phyloP scores from a whole-genome alignment of 2,329 filamentous ascomycete species.

The Diaporthe citri region DNA sequence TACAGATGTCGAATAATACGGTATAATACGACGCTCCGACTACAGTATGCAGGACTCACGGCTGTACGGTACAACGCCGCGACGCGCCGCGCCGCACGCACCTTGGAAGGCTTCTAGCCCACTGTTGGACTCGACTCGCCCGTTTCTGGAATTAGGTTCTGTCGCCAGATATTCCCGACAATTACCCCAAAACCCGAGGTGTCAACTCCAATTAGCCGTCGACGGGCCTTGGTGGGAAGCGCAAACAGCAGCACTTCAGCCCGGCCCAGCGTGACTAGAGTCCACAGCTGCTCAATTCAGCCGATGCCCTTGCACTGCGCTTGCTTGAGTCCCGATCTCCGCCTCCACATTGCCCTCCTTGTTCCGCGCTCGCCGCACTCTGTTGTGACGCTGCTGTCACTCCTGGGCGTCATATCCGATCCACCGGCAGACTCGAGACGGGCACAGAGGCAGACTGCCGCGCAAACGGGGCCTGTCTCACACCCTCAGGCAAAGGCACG shows the following conservation, averaged over 20 bases:
- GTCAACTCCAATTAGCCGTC: slow-evolving; percentile 31
- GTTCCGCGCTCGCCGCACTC: slow-evolving; percentile 11
- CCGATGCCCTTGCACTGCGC: slow-evolving; percentile 7
- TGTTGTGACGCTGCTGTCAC: slow-evolving; percentile 11
- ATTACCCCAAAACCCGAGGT: slow-evolving; percentile 32
- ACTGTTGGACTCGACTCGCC: slow-evolving; percentile 21
- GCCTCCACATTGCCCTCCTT: slow-evolving; percentile 27
- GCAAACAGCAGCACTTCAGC: background rate
- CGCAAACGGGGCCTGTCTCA: background rate
- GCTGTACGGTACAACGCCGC: slow-evolving; percentile 11
- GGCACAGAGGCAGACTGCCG: slow-evolving; percentile 4
- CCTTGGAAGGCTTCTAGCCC: slow-evolving; percentile 14
- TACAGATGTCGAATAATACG: background rate
- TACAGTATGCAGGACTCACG: slow-evolving; percentile 10
- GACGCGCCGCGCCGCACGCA: slow-evolving; percentile 1
- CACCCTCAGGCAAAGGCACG: background rate
- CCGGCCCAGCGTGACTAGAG: background rate
- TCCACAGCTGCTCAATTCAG: background rate
- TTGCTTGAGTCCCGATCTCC: background rate
- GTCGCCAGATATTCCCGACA: slow-evolving; percentile 19
- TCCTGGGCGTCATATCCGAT: slow-evolving; percentile 19
- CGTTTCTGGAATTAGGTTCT: slow-evolving; percentile 24
- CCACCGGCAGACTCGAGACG: background rate
- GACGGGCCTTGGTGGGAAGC: background rate
- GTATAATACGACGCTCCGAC: slow-evolving; percentile 20